Percentiles rank a stretch among this genome's conserved stretches.
These are phyloP conservation scores for Cladophialophora yegresii DNA, from an alignment of 2,329 filamentous ascomycete genomes.

Conservation along the genomic window DNA sequence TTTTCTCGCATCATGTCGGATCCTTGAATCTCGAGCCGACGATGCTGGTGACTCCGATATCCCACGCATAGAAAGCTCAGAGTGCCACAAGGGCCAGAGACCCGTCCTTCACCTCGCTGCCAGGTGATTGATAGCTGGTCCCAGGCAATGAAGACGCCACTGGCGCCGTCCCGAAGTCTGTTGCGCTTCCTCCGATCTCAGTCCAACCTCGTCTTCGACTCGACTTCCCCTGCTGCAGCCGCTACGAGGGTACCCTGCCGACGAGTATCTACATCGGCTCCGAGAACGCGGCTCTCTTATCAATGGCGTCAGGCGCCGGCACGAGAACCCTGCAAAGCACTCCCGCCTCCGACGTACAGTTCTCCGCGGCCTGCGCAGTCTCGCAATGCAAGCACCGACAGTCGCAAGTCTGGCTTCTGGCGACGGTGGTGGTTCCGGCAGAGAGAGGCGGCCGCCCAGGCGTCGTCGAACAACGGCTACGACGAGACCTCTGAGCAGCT, in stretches of 20 bases:
- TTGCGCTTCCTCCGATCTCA: constrained; percentile 74
- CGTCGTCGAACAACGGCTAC: constrained; percentile 18
- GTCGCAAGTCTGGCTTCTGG: constrained; percentile 29
- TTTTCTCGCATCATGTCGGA: neutral
- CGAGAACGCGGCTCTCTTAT: constrained; percentile 15
- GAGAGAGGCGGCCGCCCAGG: constrained; percentile 18
- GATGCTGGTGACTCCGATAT: neutral
- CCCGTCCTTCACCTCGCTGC: neutral
- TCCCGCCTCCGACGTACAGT: constrained; percentile 28
- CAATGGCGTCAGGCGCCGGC: constrained; percentile 29
- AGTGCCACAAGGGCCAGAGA: neutral
- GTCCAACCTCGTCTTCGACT: constrained; percentile 54
- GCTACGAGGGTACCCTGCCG: constrained; percentile 26
- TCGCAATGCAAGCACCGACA: constrained; percentile 32
- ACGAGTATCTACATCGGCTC: constrained; percentile 24
- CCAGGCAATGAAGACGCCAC: constrained; percentile 32
- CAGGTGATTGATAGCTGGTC: neutral
- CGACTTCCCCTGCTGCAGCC: neutral
- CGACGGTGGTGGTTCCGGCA: constrained; percentile 30
- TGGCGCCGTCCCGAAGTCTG: constrained; percentile 57
- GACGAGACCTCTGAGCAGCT: constrained; percentile 59
- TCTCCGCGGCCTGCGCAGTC: constrained; percentile 26
- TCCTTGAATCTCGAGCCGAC: neutral
- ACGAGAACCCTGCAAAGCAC: constrained; percentile 32
- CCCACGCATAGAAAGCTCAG: neutral